These are phyloP conservation scores for Iris pallida DNA, from an alignment of 116 monocot species.

Conservation along the genomic window DNA sequence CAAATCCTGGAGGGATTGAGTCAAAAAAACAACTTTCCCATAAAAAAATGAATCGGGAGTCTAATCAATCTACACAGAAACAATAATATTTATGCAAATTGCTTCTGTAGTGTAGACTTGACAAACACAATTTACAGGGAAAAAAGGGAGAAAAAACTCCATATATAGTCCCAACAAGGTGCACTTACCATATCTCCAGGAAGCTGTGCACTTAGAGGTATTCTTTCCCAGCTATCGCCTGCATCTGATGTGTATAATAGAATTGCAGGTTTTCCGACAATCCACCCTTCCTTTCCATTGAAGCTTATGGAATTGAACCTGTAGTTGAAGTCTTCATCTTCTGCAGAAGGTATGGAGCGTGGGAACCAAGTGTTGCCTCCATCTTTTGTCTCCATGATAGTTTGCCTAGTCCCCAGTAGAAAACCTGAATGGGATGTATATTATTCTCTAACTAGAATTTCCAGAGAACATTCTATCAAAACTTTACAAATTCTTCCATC, in stretches of 20 bases:
- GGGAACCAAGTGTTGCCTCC: slow-evolving; percentile 81
- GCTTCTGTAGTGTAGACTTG: too few species aligned
- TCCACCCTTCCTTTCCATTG: slow-evolving; percentile 91
- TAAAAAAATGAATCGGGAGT: too few species aligned
- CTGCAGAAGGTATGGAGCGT: slow-evolving; percentile 84
- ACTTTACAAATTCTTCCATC: neutral
- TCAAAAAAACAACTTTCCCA: too few species aligned
- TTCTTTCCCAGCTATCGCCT: slow-evolving; percentile 91
- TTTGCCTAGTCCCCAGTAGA: slow-evolving; percentile 91
- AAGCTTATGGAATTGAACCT: slow-evolving; percentile 95
- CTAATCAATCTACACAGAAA: too few species aligned
- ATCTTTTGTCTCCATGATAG: slow-evolving; percentile 92
- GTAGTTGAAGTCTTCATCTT: slow-evolving; percentile 98
- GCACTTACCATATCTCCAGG: slow-evolving; percentile 81
- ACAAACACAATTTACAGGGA: too few species aligned
- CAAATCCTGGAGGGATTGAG: too few species aligned
- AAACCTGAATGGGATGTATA: slow-evolving; percentile 45
- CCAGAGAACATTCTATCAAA: slow-evolving; percentile 1
- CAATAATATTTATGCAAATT: too few species aligned
- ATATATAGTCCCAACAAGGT: neutral
- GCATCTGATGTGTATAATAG: slow-evolving; percentile 83
- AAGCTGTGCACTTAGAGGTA: slow-evolving; percentile 83
- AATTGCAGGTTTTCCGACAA: slow-evolving; percentile 91
- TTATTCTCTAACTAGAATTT: neutral
- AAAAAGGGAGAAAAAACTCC: too few species aligned